phyloP scores from a whole-genome alignment of 352 stramenopile genomes.

The Globisporangium paroecandrum region DNA sequence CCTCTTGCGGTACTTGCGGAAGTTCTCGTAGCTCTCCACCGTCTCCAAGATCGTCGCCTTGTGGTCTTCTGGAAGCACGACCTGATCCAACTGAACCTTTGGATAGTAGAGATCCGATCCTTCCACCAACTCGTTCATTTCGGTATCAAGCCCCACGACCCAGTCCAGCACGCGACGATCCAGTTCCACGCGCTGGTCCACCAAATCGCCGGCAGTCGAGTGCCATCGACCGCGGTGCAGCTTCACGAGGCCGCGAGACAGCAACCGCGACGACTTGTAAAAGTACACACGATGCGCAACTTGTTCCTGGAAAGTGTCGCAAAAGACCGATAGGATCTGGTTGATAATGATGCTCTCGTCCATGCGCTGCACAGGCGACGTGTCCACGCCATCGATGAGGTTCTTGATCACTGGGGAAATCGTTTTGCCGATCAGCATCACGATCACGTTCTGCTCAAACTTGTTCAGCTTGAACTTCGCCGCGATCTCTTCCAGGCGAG shows the following conservation, averaged over 20 bases:
- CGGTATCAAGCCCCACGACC: constrained; percentile 83
- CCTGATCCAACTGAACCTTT: constrained; percentile 78
- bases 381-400: constrained; percentile 82
- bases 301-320: constrained; percentile 86
- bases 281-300: constrained; percentile 85
- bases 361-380: constrained; percentile 81
- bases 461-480: constrained; percentile 80
- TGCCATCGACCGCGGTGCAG: constrained; percentile 82
- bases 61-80: constrained; percentile 83
- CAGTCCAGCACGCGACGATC: constrained; percentile 85
- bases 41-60: constrained; percentile 78
- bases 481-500: constrained; percentile 72
- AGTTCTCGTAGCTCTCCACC: constrained; percentile 81
- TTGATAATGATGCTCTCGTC: constrained; percentile 90
- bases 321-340: constrained; percentile 86
- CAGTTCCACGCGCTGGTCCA: constrained; percentile 83
- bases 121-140: constrained; percentile 90
- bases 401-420: constrained; percentile 89
- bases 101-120: constrained; percentile 84
- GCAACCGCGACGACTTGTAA: constrained; percentile 83
- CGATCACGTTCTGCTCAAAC: constrained; percentile 89
- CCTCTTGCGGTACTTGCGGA: constrained; percentile 79
- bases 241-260: constrained; percentile 76
- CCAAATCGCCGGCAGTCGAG: constrained; percentile 76
- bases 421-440: constrained; percentile 89